Percentiles rank a stretch among this genome's conserved stretches.
Evolutionary conservation across 768 basidiomycete species (phyloP).

Genomic region (Megacollybia marginata): DNA sequence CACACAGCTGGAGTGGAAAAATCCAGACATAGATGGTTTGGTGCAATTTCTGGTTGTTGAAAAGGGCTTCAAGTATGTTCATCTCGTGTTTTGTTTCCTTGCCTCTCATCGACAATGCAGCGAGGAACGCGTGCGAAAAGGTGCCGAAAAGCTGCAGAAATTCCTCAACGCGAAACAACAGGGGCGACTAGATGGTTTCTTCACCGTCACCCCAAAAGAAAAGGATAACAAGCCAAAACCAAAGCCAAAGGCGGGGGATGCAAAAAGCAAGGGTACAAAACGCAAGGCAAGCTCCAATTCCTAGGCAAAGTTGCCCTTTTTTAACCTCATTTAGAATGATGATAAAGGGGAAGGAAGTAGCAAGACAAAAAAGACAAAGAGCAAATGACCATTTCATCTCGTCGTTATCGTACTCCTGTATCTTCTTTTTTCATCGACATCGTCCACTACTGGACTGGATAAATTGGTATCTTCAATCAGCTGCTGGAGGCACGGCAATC

Average conservation of each 20-base stretch:
- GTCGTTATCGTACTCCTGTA: no score
- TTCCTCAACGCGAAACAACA: conserved; percentile 89
- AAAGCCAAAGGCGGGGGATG: conserved; percentile 29
- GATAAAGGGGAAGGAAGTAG: conserved; percentile 29
- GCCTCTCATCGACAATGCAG: conserved; percentile 30
- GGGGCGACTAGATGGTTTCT: conserved; percentile 94
- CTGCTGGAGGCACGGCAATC: no score
- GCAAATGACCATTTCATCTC: conserved; percentile 13
- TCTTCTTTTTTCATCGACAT: no score
- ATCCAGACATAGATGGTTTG: conserved; percentile 87
- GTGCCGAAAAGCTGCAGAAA: conserved; percentile 88
- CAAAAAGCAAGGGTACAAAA: conserved; percentile 29
- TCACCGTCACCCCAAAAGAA: conserved; percentile 41
- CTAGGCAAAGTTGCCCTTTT: background rate
- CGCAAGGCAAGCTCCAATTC: conserved; percentile 41
- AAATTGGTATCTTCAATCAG: no score
- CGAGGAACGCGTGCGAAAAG: conserved; percentile 94
- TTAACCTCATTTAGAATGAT: conserved; percentile 24
- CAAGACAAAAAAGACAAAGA: conserved; percentile 32
- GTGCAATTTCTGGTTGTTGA: conserved; percentile 90
- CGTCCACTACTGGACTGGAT: no score
- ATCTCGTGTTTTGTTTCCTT: background rate
- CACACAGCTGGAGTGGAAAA: conserved; percentile 83
- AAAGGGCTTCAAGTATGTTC: conserved; percentile 90
- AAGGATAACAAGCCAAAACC: conserved; percentile 26